Base-by-base conservation (phyloP, 805 yeast genomes). In the Candida hungchunana region DNA sequence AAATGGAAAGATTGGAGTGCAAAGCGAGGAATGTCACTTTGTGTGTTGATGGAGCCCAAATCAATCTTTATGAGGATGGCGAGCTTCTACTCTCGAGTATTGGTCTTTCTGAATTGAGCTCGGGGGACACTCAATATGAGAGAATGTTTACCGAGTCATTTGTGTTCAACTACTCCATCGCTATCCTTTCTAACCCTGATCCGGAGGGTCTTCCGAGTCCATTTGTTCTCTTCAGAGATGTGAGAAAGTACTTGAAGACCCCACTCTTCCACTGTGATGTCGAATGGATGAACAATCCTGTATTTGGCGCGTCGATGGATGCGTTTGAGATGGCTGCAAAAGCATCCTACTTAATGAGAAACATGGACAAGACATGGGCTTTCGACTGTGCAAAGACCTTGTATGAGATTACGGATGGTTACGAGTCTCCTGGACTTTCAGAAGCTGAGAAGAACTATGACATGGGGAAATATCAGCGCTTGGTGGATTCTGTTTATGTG, bases 201-300 rank as follows among this genome's bases (percentile, higher is more conserved):
- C 39, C 51, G 14, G 59, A 60, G 12, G 49, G 52, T 1, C 36
- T 69, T 7, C 72, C 74, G 1, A 59, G 66, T 17, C 77, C 77
- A 4, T 69, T 62, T 44, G 52, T 50, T 4, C 53, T 67, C 18
- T 70, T 62, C 40, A 47, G 46, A 25, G 57, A 59, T 3, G 56
- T 58, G 31, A 56, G 57, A 35, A 50, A 56, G 11, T 45, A 51
- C 18, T 51, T 65, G 32, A 57, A 59, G 21, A 42, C 51, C 2
- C 71, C 69, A 11, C 38, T 69, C 4, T 64, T 59, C 40, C 50
- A 56, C 18, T 56, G 64, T 40, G 58, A 55, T 11, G 60, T 59
- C n/a, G 47, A 48, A n/a, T 65, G 69, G 69, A 62, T 64, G 67
- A 65, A 64, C 37, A 63, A 65, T 39, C 71, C 71, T 0, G 59